These are phyloP conservation scores for Monilinia vaccinii-corymbosi DNA, from an alignment of 2,329 filamentous ascomycete species.

Conservation along the genomic window DNA sequence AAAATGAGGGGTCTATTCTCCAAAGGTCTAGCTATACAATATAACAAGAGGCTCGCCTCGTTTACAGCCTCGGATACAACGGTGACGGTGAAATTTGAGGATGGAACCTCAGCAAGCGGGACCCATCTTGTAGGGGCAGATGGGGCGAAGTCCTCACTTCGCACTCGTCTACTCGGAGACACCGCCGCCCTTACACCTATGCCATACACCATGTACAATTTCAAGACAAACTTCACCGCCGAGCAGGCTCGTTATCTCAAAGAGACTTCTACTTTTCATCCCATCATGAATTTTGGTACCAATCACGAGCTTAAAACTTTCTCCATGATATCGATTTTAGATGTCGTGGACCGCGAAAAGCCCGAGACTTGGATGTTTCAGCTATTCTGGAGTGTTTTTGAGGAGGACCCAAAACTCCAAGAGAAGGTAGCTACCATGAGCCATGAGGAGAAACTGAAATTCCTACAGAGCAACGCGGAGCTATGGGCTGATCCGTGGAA, in stretches of 20 bases:
- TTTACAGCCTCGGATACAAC: background rate
- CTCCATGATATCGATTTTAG: background rate
- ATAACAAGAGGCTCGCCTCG: background rate
- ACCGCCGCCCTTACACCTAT: slow-evolving; percentile 12
- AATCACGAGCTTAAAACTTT: background rate
- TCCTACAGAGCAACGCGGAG: background rate
- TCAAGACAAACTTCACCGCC: background rate
- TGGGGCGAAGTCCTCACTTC: slow-evolving; percentile 30
- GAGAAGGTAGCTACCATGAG: background rate
- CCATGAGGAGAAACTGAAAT: background rate
- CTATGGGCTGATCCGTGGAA: background rate
- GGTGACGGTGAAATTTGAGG: background rate
- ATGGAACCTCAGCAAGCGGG: slow-evolving; percentile 15
- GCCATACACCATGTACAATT: background rate
- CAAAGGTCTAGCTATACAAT: background rate
- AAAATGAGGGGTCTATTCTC: slow-evolving; percentile 1
- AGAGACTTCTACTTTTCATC: slow-evolving; percentile 12
- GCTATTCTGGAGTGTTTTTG: background rate
- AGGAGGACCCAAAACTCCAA: background rate
- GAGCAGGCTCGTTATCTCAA: slow-evolving; percentile 10
- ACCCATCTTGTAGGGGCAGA: slow-evolving; percentile 33
- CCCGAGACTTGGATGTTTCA: slow-evolving; percentile 3
- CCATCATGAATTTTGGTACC: slow-evolving; percentile 2
- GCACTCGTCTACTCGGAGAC: slow-evolving; percentile 14
- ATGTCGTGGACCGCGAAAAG: background rate